These are phyloP conservation scores for Hyaloscypha bicolor DNA, from an alignment of 495 filamentous ascomycete species.

Conservation along the genomic window DNA sequence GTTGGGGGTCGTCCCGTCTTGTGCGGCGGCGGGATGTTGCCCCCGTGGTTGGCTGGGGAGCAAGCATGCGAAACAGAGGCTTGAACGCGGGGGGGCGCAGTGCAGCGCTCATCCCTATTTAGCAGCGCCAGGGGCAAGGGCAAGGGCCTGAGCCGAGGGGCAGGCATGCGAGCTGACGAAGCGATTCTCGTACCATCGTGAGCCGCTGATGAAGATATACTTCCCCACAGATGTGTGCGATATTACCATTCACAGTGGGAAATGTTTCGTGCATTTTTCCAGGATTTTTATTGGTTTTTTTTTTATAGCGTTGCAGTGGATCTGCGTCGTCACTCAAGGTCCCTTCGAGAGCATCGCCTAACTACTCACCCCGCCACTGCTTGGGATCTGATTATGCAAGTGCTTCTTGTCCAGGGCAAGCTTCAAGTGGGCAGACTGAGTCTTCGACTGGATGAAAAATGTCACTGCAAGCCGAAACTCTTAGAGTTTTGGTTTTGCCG, in stretches of 20 bases:
- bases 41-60: conserved; percentile 9
- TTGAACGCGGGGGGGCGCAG: conserved; percentile 2
- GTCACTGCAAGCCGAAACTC: too few relatives aligned
- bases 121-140: neutral
- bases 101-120: neutral
- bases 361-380: too few relatives aligned
- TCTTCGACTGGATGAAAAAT: too few relatives aligned
- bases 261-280: neutral
- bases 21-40: neutral
- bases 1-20: neutral
- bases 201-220: neutral
- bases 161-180: too few relatives aligned
- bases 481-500: too few relatives aligned
- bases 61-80: conserved; percentile 1
- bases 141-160: neutral
- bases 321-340: too few relatives aligned
- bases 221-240: neutral
- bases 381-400: too few relatives aligned
- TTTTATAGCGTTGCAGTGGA: neutral
- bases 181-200: too few relatives aligned
- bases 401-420: too few relatives aligned
- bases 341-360: too few relatives aligned
- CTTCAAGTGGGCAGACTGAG: too few relatives aligned
- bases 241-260: neutral
- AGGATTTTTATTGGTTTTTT: too few relatives aligned